These are phyloP conservation scores for Coniochaeta hoffmannii DNA, from an alignment of 2,329 filamentous ascomycete species.

Conservation along the genomic window DNA sequence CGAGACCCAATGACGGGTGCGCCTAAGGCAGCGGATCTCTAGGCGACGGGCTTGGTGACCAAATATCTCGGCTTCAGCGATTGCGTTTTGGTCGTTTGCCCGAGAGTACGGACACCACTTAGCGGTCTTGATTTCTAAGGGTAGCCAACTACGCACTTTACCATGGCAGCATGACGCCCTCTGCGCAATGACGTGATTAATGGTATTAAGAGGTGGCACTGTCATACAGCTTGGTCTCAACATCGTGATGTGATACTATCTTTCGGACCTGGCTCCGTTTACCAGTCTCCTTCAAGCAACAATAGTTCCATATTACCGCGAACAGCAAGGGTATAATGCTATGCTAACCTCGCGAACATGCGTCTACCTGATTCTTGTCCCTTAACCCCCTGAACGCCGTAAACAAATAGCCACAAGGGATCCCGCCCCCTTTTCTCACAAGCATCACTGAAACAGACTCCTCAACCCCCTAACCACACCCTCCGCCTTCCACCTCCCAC, in stretches of 20 bases:
- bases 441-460: background rate
- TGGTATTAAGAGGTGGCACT: too few relatives aligned
- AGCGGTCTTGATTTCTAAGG: background rate
- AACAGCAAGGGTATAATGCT: background rate
- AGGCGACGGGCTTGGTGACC: too few relatives aligned
- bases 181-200: too few relatives aligned
- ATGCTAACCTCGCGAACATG: background rate
- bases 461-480: background rate
- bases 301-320: background rate
- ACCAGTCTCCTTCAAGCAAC: background rate
- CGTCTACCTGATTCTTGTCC: background rate
- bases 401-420: background rate
- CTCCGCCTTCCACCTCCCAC: background rate
- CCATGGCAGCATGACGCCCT: too few relatives aligned
- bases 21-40: too few relatives aligned
- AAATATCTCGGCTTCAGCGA: background rate
- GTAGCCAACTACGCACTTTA: background rate
- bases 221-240: too few relatives aligned
- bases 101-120: background rate
- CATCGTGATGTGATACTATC: too few relatives aligned
- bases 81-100: too few relatives aligned
- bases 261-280: too few relatives aligned
- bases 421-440: background rate
- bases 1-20: background rate
- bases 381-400: background rate